Conservation (phyloP, 106 monocot species). For the Gastrodia elata region DNA sequence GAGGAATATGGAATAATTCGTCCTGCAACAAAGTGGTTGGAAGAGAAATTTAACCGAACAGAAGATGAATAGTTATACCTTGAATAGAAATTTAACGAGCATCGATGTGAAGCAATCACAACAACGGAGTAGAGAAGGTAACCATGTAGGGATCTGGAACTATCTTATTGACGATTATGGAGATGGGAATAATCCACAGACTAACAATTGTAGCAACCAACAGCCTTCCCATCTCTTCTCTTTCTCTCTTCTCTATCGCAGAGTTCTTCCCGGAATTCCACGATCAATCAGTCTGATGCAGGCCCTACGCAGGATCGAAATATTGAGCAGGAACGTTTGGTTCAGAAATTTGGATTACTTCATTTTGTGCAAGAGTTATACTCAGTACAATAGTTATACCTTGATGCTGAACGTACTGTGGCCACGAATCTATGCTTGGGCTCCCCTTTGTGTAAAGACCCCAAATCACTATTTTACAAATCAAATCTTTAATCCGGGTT, state of each 20-base stretch:
- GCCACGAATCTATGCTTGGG: no score
- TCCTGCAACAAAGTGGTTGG: constrained; percentile 36
- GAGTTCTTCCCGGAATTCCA: background rate
- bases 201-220: constrained; percentile 37
- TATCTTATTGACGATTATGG: constrained; percentile 50
- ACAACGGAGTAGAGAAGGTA: background rate
- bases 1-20: constrained; percentile 91
- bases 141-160: constrained; percentile 94
- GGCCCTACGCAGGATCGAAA: no score
- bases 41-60: constrained; percentile 17
- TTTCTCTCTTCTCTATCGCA: background rate
- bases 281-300: no score
- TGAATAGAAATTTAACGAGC: background rate
- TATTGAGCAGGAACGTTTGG: background rate
- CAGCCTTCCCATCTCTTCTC: constrained; percentile 45
- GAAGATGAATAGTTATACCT: no score
- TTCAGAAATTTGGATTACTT: no score
- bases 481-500: no score
- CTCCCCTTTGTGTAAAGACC: no score
- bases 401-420: no score
- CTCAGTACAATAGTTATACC: no score
- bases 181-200: constrained; percentile 66
- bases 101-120: background rate
- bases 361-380: no score
- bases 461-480: no score